These are phyloP conservation scores for Anthostomella pinea DNA, from an alignment of 2,329 filamentous ascomycete genomes.

Conservation along the genomic window DNA sequence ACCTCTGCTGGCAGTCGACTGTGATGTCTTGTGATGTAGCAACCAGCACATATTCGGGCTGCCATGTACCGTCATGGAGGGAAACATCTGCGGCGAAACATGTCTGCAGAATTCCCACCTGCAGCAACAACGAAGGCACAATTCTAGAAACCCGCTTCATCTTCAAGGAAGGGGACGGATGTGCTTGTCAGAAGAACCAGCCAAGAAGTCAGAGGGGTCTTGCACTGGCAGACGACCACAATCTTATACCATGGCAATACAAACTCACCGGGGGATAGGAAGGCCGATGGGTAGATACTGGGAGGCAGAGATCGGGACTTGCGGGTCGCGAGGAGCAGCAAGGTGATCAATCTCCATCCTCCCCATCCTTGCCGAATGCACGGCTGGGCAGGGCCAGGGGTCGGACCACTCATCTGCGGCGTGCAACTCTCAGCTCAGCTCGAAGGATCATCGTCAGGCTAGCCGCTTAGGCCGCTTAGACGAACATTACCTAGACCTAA, in stretches of 20 bases:
- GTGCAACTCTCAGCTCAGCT: too few relatives aligned
- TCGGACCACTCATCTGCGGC: too few relatives aligned
- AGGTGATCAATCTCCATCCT: too few relatives aligned
- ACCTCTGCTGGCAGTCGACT: conserved; percentile 44
- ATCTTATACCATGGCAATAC: too few relatives aligned
- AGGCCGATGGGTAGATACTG: too few relatives aligned
- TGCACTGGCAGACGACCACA: too few relatives aligned
- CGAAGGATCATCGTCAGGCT: conserved; percentile 11
- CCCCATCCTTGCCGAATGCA: too few relatives aligned
- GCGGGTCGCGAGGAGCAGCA: too few relatives aligned
- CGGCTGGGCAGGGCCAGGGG: too few relatives aligned
- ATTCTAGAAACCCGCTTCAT: conserved; percentile 24
- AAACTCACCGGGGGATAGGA: too few relatives aligned
- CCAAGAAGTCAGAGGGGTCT: conserved; percentile 2
- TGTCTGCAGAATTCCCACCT: conserved; percentile 20
- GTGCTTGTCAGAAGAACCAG: conserved; percentile 9
- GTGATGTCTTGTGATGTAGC: conserved; percentile 35
- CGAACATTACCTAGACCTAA: conserved; percentile 15
- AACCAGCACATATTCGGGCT: conserved; percentile 31
- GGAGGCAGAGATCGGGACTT: too few relatives aligned
- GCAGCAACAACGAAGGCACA: conserved; percentile 19
- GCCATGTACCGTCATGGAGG: conserved; percentile 27
- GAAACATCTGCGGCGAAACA: conserved; percentile 19
- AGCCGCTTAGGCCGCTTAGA: conserved; percentile 10
- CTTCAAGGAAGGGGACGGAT: conserved; percentile 11